Conservation (phyloP, 768 basidiomycete genomes). For the Hypholoma fasciculare region DNA sequence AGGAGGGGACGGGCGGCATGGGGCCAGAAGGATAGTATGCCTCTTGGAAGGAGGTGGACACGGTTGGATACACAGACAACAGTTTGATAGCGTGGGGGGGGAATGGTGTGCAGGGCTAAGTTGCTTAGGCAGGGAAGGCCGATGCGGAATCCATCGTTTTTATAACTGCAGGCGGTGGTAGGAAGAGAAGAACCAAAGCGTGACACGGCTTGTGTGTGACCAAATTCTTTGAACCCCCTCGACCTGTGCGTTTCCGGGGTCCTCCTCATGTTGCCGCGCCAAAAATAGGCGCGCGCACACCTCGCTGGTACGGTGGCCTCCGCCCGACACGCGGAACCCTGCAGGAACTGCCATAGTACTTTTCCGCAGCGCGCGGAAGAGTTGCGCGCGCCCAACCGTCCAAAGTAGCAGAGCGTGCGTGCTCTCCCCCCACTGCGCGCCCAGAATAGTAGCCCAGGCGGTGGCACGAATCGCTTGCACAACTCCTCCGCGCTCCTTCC, state of each 20-base stretch:
- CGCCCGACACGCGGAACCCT: too few relatives aligned
- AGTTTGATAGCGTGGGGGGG: too few relatives aligned
- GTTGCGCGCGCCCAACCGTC: not conserved
- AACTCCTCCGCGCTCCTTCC: not conserved
- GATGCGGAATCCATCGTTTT: too few relatives aligned
- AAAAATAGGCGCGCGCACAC: not conserved
- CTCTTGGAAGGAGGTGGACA: not conserved
- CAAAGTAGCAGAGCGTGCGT: not conserved
- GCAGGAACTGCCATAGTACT: not conserved
- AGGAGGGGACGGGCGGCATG: slow-evolving; percentile 28
- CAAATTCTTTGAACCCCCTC: not conserved
- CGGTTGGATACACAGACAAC: too few relatives aligned
- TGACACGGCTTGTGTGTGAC: too few relatives aligned
- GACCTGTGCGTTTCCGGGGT: not conserved
- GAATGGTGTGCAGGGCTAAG: too few relatives aligned
- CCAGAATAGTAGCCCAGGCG: not conserved
- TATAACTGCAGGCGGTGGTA: too few relatives aligned
- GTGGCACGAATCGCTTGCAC: not conserved
- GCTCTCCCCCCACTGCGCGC: not conserved
- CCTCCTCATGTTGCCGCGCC: not conserved
- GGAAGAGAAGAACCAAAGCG: too few relatives aligned
- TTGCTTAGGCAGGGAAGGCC: too few relatives aligned
- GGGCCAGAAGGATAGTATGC: not conserved
- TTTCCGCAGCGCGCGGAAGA: not conserved
- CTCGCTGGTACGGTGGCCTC: not conserved